Evolutionary conservation across 2,329 filamentous ascomycete genomes (phyloP).

Genomic region (Zymoseptoria ardabiliae): DNA sequence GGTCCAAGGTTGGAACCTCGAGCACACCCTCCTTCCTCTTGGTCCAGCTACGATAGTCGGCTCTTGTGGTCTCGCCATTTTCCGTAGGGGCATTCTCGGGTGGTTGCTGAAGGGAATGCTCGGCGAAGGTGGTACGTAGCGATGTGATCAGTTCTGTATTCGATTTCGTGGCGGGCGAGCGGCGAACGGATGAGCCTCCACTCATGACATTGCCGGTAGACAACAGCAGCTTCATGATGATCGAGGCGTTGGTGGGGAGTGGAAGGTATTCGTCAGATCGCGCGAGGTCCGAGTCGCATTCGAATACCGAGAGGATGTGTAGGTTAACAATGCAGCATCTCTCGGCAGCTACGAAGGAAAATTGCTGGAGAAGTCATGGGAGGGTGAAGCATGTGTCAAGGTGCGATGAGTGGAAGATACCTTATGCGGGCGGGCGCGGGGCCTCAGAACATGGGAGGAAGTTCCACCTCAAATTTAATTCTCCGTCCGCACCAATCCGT

Average conservation of each 20-base stretch:
- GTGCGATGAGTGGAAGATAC: too few relatives aligned
- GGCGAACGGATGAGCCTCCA: slow-evolving; percentile 73
- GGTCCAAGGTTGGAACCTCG: slow-evolving; percentile 66
- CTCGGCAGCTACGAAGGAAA: not conserved
- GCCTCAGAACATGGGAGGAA: too few relatives aligned
- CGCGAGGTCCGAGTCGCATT: not conserved
- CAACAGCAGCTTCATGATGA: slow-evolving; percentile 70
- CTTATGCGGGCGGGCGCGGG: too few relatives aligned
- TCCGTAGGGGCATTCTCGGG: slow-evolving; percentile 13
- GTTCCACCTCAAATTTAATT: not conserved
- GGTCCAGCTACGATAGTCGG: slow-evolving; percentile 58
- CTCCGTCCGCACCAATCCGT: not conserved
- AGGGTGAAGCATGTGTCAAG: too few relatives aligned
- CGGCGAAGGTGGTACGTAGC: slow-evolving; percentile 68
- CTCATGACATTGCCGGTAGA: slow-evolving; percentile 89
- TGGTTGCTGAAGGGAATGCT: slow-evolving; percentile 16
- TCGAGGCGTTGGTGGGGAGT: not conserved
- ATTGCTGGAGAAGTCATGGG: too few relatives aligned
- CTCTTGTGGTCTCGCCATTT: slow-evolving; percentile 16
- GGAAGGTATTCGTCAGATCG: not conserved
- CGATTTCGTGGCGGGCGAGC: slow-evolving; percentile 69
- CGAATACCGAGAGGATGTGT: not conserved
- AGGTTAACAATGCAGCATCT: not conserved
- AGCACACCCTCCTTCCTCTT: slow-evolving; percentile 49
- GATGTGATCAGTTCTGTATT: slow-evolving; percentile 90